phyloP scores from a whole-genome alignment of 2,329 filamentous ascomycete species.

The Colletotrichum cereale region DNA sequence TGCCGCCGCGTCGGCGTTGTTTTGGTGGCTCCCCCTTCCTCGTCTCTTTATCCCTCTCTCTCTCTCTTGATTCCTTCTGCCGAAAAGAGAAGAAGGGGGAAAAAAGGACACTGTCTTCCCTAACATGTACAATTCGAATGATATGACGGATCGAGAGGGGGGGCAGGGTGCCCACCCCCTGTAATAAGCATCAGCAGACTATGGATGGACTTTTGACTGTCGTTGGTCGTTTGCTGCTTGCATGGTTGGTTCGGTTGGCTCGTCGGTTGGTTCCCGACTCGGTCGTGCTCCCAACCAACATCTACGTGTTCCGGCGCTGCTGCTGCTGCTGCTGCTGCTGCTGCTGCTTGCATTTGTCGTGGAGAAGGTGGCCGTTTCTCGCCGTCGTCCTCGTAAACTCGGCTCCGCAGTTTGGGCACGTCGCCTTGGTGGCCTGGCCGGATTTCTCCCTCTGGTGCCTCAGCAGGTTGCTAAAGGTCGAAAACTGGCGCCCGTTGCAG shows the following conservation, averaged over 20 bases:
- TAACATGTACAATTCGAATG: conserved; percentile 32
- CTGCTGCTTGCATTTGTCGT: conserved; percentile 88
- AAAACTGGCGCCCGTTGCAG: conserved; percentile 95
- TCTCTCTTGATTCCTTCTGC: neutral
- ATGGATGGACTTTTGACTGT: conserved; percentile 10
- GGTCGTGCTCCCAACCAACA: neutral
- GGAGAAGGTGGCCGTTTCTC: conserved; percentile 84
- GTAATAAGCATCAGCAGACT: neutral
- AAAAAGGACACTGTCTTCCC: neutral
- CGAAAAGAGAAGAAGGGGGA: too few species aligned
- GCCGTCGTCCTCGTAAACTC: conserved; percentile 93
- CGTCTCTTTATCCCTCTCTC: neutral
- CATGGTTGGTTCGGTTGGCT: conserved; percentile 9
- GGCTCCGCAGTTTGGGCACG: conserved; percentile 90
- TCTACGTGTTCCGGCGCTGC: conserved; percentile 61
- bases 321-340: conserved; percentile 44
- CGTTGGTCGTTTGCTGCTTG: conserved; percentile 18
- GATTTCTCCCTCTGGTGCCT: conserved; percentile 95
- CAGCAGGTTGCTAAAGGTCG: conserved; percentile 94
- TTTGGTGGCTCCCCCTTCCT: conserved; percentile 2
- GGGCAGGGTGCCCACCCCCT: neutral
- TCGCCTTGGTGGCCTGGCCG: conserved; percentile 88
- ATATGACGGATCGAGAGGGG: neutral
- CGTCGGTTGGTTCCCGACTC: neutral
- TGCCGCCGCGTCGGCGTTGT: neutral